phyloP scores from a whole-genome alignment of 805 yeast species.

The Metschnikowia gelsemii region DNA sequence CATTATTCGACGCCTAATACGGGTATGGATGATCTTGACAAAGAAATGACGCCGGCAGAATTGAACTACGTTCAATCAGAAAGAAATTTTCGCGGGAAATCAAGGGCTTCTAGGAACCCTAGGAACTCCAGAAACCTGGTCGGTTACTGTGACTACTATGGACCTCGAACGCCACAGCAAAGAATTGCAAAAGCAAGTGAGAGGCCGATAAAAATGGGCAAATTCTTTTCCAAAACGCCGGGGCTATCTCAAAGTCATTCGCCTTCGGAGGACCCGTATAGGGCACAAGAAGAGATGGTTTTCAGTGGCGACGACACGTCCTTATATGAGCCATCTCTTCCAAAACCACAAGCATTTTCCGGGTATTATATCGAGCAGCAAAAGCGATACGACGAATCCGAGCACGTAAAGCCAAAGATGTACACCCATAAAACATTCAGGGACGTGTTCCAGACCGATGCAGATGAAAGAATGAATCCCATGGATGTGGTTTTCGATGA shows the following conservation, averaged over 20 bases:
- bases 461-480: slow-evolving; percentile 38
- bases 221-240: no score
- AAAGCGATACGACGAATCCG: slow-evolving; percentile 33
- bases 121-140: slow-evolving; percentile 2
- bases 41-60: slow-evolving; percentile 42
- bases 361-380: slow-evolving; percentile 42
- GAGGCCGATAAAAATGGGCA: no score
- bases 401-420: slow-evolving; percentile 30
- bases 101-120: not conserved
- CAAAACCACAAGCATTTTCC: slow-evolving; percentile 14
- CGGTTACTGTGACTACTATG: slow-evolving; percentile 13
- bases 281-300: not conserved
- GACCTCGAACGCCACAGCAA: not conserved
- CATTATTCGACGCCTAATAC: slow-evolving; percentile 6
- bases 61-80: slow-evolving; percentile 17
- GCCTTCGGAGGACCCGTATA: not conserved
- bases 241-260: not conserved
- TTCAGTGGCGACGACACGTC: slow-evolving; percentile 7
- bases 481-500: slow-evolving; percentile 41
- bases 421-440: slow-evolving; percentile 42
- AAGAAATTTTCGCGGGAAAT: no score
- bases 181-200: not conserved
- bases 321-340: slow-evolving; percentile 13
- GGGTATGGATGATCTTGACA: slow-evolving; percentile 23
- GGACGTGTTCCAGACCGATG: slow-evolving; percentile 34